Conservation (phyloP, 306 rosid genomes). For the Lathyrus sativus region DNA sequence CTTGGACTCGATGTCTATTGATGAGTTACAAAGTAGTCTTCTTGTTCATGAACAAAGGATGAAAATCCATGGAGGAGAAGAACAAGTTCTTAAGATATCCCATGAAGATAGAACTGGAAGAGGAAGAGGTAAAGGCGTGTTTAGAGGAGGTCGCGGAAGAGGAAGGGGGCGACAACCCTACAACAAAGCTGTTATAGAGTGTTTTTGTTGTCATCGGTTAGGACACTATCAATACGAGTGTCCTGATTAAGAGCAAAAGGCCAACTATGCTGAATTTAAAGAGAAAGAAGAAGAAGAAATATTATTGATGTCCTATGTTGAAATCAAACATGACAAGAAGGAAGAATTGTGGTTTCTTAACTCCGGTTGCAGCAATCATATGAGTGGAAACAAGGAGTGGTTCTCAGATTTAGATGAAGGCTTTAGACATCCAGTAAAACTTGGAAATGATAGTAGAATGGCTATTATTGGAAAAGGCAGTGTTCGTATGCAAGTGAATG, state of each 20-base stretch:
- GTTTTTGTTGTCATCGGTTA: background rate
- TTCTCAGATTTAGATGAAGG: no score
- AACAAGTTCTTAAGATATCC: background rate
- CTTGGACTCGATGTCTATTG: background rate
- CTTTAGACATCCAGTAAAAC: no score
- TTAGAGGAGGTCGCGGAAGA: background rate
- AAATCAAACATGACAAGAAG: background rate
- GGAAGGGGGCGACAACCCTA: background rate
- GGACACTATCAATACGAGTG: background rate
- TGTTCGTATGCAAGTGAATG: no score
- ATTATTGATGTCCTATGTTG: background rate
- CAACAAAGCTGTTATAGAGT: background rate
- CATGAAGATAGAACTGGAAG: background rate
- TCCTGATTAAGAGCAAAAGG: background rate
- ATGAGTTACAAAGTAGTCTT: background rate
- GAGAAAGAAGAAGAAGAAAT: background rate
- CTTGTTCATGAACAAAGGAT: background rate
- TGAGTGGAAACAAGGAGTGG: no score
- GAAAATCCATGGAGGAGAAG: background rate
- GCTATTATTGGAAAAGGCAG: no score
- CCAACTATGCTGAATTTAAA: background rate
- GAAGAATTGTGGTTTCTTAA: no score
- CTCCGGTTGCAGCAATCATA: no score
- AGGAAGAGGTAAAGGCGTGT: background rate
- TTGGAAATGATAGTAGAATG: no score